Evolutionary conservation across 345 rosid species (phyloP), one percentile per base, ranked within the genome.

Genomic region (Noccaea caerulescens): DNA sequence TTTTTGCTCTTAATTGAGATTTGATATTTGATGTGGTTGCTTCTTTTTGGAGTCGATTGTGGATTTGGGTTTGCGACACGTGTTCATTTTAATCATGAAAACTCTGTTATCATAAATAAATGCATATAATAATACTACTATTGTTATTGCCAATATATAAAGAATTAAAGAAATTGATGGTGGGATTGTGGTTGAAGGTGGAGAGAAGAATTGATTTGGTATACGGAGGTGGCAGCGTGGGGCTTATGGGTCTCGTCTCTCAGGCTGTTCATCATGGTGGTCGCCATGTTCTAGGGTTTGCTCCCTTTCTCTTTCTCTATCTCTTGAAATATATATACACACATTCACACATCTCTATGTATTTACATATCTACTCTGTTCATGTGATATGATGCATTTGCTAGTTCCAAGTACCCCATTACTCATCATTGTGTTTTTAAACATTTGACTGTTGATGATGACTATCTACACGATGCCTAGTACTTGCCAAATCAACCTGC

Each of bases 241-340:
- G 98, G 50, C 84, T 92, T 77, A 92, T 92, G 98, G 98, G 97
- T 77, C 93, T 92, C 66, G 93, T 92, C 78, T 92, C 98, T 81
- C 98, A 92, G 73, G 97, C 91, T 36, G 98, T 90, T 85, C 95
- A 88, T 90, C 90, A 87, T 90, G 98, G 95, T 62, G 98, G 97
- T 75, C 97, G 98, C 77, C 98, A 90, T 84, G 98, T 92, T 81
- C 80, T 92, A 85, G 95, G 98, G 98, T 90, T 85, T 80, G 88
- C 70, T 58, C 68, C 69, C 76, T 72, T 73, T 72, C 72, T 69
- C 66, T 56, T 66, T 61, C 38, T 69, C 66, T 56, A 66, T 61
- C 38, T 45, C 63, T 66, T 68, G 64, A 71, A 45, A 45, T 66
- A 37, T 37, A 8, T 8, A 8, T 8, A 37, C 30, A 14, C 57